Percentiles rank a stretch among this genome's conserved stretches.
Evolutionary conservation across 1,284 basidiomycete species (phyloP).

Genomic region (Lignosus rhinocerotis): DNA sequence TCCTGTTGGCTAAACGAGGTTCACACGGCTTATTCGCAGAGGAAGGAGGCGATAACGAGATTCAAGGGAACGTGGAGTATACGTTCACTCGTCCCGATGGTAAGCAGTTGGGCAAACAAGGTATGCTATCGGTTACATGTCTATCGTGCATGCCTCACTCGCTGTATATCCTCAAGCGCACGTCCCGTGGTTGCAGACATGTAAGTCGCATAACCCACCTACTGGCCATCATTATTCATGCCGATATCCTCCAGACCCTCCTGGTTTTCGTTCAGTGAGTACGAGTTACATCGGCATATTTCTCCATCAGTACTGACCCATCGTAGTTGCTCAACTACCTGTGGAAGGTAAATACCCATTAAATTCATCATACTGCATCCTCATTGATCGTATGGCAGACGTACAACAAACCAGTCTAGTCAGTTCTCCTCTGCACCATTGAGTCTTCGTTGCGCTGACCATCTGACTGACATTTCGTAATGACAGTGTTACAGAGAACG

Average conservation of each 20-base stretch:
- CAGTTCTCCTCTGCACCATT: conserved; percentile 16
- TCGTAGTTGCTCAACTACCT: conserved; percentile 36
- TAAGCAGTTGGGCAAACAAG: conserved; percentile 62
- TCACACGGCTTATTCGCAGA: conserved; percentile 21
- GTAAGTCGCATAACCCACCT: conserved; percentile 36
- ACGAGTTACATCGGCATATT: conserved; percentile 32
- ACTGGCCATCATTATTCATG: neutral
- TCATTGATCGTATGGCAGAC: conserved; percentile 36
- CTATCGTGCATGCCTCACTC: no score
- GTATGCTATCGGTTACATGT: conserved; percentile 32
- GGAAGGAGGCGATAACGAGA: conserved; percentile 43
- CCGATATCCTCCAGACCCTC: conserved; percentile 42
- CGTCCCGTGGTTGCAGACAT: conserved; percentile 61
- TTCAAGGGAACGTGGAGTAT: conserved; percentile 42
- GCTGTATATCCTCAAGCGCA: conserved; percentile 40
- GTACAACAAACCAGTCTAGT: conserved; percentile 70
- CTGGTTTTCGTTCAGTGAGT: conserved; percentile 62
- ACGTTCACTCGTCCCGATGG: conserved; percentile 47
- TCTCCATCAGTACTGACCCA: conserved; percentile 2
- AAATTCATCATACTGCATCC: neutral
- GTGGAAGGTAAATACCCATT: conserved; percentile 48
- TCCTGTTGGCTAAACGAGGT: neutral
- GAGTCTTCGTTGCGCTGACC: neutral
- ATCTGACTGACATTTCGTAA: neutral
- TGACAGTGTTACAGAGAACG: conserved; percentile 66